Percentiles rank a stretch among this genome's conserved stretches.
Evolutionary conservation across 2,329 filamentous ascomycete species (phyloP).

Genomic region (Colletotrichum chlorophyti): DNA sequence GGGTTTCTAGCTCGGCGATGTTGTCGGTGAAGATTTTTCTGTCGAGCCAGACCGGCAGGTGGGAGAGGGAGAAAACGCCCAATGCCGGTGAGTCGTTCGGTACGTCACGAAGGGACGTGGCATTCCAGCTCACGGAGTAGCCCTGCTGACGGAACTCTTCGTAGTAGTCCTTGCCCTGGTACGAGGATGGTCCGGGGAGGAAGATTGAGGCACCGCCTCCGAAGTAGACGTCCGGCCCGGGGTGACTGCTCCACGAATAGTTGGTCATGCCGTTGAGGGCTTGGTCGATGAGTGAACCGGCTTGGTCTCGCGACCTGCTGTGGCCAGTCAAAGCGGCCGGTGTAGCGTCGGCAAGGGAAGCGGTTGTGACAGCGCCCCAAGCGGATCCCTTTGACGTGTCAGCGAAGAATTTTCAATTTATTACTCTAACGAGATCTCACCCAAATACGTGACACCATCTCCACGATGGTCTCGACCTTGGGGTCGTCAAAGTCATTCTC

Average conservation of each 20-base stretch:
- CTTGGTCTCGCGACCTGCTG: constrained; percentile 72
- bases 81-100: constrained; percentile 69
- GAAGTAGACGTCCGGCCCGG: constrained; percentile 81
- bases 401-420: not conserved
- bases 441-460: constrained; percentile 75
- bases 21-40: constrained; percentile 81
- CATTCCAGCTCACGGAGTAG: constrained; percentile 77
- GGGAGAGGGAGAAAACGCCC: constrained; percentile 77
- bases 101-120: constrained; percentile 68
- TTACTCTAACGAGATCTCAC: constrained; percentile 44
- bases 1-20: constrained; percentile 68
- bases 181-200: constrained; percentile 68
- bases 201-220: constrained; percentile 86
- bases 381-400: constrained; percentile 49
- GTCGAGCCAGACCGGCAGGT: constrained; percentile 86
- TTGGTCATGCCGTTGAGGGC: constrained; percentile 79
- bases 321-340: constrained; percentile 78
- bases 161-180: constrained; percentile 79
- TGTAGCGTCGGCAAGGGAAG: constrained; percentile 81
- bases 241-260: constrained; percentile 79
- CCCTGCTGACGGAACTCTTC: constrained; percentile 74
- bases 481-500: constrained; percentile 79
- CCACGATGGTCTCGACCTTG: constrained; percentile 86
- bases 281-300: constrained; percentile 76
- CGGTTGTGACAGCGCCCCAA: constrained; percentile 76